These are phyloP conservation scores for Fusarium sp. DNA, from an alignment of 2,329 filamentous ascomycete genomes.

Conservation along the genomic window DNA sequence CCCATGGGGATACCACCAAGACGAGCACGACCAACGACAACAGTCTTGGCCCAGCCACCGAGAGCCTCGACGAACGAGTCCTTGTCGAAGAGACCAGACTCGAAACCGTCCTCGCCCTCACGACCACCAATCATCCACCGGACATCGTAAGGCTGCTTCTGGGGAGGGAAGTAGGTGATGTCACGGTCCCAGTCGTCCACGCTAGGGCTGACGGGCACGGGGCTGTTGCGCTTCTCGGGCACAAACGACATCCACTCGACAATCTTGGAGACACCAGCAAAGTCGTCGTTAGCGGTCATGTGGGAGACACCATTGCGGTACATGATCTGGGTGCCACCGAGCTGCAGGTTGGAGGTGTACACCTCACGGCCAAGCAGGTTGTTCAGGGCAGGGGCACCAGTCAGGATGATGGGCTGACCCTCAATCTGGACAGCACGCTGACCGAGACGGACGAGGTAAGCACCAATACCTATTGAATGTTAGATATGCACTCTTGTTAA, in stretches of 20 bases:
- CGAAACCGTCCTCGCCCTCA: constrained; percentile 80
- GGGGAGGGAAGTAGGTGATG: constrained; percentile 81
- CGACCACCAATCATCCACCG: constrained; percentile 92
- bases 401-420: constrained; percentile 98
- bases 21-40: constrained; percentile 95
- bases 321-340: constrained; percentile 99
- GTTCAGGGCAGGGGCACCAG: constrained; percentile 96
- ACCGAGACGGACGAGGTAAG: constrained; percentile 96
- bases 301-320: constrained; percentile 99
- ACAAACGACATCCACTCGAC: constrained; percentile 98
- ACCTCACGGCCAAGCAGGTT: constrained; percentile 98
- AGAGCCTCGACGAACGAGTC: constrained; percentile 97
- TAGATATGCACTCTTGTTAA: constrained; percentile 42
- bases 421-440: constrained; percentile 99
- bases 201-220: constrained; percentile 90
- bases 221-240: constrained; percentile 92
- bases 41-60: constrained; percentile 95
- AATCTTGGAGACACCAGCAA: constrained; percentile 97
- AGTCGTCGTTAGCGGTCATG: constrained; percentile 98
- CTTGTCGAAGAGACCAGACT: constrained; percentile 93
- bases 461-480: constrained; percentile 79
- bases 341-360: constrained; percentile 98
- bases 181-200: constrained; percentile 94
- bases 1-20: constrained; percentile 97
- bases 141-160: constrained; percentile 90